A percentile compares a stretch with the other conserved stretches of the same genome.
Conservation (phyloP, 768 basidiomycete species). For the Trichaptum fuscoviolaceum region DNA sequence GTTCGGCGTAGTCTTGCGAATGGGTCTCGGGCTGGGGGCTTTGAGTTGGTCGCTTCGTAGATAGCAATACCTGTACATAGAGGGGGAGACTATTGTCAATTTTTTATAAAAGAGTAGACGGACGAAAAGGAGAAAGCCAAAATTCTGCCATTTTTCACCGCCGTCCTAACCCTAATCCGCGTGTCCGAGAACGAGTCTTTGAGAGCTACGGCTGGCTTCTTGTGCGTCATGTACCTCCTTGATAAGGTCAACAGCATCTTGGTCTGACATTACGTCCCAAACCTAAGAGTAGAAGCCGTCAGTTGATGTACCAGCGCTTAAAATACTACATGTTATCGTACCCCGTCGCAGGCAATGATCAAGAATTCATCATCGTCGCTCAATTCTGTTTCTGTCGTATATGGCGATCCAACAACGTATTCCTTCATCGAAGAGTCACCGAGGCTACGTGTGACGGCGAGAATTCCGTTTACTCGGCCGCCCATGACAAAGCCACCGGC, state of each 20-base stretch:
- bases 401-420: slow-evolving; percentile 96
- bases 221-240: slow-evolving; percentile 74
- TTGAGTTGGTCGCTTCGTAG: too few relatives aligned
- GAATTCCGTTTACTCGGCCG: slow-evolving; percentile 94
- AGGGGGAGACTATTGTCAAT: too few relatives aligned
- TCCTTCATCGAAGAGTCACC: slow-evolving; percentile 99
- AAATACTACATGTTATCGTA: slow-evolving; percentile 50
- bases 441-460: slow-evolving; percentile 94
- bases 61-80: too few relatives aligned
- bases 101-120: too few relatives aligned
- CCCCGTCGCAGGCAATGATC: slow-evolving; percentile 96
- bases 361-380: slow-evolving; percentile 90
- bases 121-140: too few relatives aligned
- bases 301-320: slow-evolving; percentile 11
- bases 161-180: too few relatives aligned
- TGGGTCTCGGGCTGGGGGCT: too few relatives aligned
- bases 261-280: slow-evolving; percentile 94
- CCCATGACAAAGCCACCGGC: slow-evolving; percentile 99
- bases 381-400: slow-evolving; percentile 93
- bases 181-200: too few relatives aligned
- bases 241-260: slow-evolving; percentile 84
- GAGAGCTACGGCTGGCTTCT: slow-evolving; percentile 72
- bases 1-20: too few relatives aligned
- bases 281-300: slow-evolving; percentile 49
- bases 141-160: too few relatives aligned